phyloP scores from a whole-genome alignment of 2,329 filamentous ascomycete species.

The Colletotrichum tabaci region DNA sequence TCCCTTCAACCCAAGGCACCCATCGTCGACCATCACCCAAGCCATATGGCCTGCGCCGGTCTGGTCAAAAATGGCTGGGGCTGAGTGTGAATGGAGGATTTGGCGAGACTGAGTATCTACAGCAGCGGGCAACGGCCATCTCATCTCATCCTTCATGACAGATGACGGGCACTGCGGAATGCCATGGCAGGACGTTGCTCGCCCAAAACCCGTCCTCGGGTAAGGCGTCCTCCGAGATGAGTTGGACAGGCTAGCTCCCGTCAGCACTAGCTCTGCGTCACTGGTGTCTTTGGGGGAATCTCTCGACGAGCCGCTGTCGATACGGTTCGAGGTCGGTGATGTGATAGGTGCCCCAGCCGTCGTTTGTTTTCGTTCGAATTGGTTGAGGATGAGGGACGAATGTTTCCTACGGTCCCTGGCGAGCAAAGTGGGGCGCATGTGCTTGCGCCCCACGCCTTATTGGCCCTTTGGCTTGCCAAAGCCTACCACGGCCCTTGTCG shows the following conservation, averaged over 20 bases:
- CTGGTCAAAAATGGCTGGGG: conserved; percentile 5
- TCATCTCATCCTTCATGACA: background rate
- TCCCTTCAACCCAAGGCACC: conserved; percentile 16
- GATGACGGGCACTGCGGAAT: background rate
- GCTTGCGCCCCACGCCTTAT: conserved; percentile 14
- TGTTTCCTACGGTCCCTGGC: conserved; percentile 6
- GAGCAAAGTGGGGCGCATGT: too few species aligned
- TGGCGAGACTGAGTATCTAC: background rate
- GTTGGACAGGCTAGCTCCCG: conserved; percentile 11
- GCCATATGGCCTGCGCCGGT: background rate
- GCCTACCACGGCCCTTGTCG: conserved; percentile 5
- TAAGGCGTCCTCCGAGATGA: conserved; percentile 21
- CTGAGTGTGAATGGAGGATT: background rate
- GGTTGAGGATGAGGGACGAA: background rate
- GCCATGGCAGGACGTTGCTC: background rate
- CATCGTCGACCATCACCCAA: conserved; percentile 23
- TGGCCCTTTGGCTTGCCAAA: conserved; percentile 18
- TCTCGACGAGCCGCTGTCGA: background rate
- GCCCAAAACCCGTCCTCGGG: conserved; percentile 1
- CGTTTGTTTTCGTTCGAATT: conserved; percentile 9
- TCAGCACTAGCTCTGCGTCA: conserved; percentile 29
- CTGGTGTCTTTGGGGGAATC: background rate
- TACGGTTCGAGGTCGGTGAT: background rate
- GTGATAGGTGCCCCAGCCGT: conserved; percentile 9
- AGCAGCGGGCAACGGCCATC: conserved; percentile 5